Base-by-base conservation (phyloP, 2,329 filamentous ascomycete genomes). In the Juglanconis oblonga region DNA sequence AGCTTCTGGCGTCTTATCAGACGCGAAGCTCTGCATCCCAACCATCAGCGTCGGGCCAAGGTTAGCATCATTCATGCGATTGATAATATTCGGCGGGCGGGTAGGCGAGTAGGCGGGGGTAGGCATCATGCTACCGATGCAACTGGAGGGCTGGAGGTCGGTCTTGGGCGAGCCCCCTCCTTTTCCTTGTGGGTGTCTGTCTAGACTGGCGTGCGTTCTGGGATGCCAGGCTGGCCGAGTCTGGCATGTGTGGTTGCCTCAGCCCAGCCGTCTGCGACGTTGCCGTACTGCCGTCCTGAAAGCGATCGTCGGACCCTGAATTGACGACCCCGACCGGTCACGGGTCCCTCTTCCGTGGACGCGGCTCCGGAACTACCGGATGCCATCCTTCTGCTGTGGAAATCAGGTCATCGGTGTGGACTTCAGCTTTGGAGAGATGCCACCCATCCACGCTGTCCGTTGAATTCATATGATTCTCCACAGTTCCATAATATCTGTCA, bases 401-500 rank as follows among this genome's bases (percentile, higher is more conserved):
- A 57, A 57, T 52, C 55, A 57, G 55, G 35, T 57, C 55, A 57
- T 50, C 42, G 55, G 38, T 57, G 55, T 51, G 9, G 36, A 51
- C 42, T 32, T 38, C 36, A 49, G 47, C 4, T 52, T 51, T 57
- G 17, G 10, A 13, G 9, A 50, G 14, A 17, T 42, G 42, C 32
- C 13, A 35, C 35, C 31, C 35, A 17, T 17, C 17, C 17, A 17
- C 17, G 17, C 17, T 57, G 45, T 44, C 29, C 29, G 33, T 54
- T 35, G 48, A 32, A 33, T 40, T 54, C 33, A 54, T 48, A 14
- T 35, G 40, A 36, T 38, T 59, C 24, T 38, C 24, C 24, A 24
- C 13, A 53, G 52, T 8, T 32, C 57, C 57, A 59, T 51, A 59
- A 38, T 50, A 50, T 36, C 45, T 59, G 57, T 55, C 57, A 55